These are phyloP conservation scores for Calcarisporium arbuscula DNA, from an alignment of 2,329 filamentous ascomycete species.

Conservation along the genomic window DNA sequence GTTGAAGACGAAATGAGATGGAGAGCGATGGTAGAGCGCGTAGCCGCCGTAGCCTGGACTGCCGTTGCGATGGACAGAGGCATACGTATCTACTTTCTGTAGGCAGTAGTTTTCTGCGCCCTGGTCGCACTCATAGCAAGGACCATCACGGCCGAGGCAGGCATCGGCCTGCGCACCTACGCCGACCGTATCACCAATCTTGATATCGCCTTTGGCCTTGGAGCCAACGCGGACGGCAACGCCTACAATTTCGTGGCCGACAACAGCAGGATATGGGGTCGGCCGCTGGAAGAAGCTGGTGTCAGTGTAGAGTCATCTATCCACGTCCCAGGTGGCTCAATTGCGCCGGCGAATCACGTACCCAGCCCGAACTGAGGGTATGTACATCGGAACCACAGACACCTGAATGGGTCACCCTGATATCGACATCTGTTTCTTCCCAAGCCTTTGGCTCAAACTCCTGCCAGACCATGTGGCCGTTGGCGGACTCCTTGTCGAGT, in stretches of 20 bases:
- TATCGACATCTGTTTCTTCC: no score
- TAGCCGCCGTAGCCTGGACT: slow-evolving; percentile 37
- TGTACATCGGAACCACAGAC: no score
- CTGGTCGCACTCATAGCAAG: slow-evolving; percentile 43
- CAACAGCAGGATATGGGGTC: slow-evolving; percentile 37
- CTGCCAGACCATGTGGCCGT: no score
- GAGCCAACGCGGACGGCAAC: slow-evolving; percentile 47
- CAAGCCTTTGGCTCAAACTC: no score
- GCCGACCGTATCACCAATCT: slow-evolving; percentile 58
- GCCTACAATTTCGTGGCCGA: slow-evolving; percentile 63
- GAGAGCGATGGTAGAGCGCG: slow-evolving; percentile 23
- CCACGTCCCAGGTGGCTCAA: no score
- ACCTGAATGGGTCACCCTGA: no score
- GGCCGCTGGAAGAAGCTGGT: slow-evolving; percentile 14
- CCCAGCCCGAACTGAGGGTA: no score
- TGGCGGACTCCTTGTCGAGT: no score
- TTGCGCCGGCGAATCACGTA: no score
- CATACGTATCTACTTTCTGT: slow-evolving; percentile 54
- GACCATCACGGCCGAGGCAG: slow-evolving; percentile 53
- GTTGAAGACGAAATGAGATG: slow-evolving; percentile 40
- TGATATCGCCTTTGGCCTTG: slow-evolving; percentile 38
- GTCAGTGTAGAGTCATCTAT: no score
- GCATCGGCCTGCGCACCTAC: slow-evolving; percentile 63
- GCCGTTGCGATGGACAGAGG: slow-evolving; percentile 1
- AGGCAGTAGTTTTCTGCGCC: slow-evolving; percentile 64